Evolutionary conservation across 2,329 filamentous ascomycete species (phyloP).

Genomic region (Lachnellula arida): DNA sequence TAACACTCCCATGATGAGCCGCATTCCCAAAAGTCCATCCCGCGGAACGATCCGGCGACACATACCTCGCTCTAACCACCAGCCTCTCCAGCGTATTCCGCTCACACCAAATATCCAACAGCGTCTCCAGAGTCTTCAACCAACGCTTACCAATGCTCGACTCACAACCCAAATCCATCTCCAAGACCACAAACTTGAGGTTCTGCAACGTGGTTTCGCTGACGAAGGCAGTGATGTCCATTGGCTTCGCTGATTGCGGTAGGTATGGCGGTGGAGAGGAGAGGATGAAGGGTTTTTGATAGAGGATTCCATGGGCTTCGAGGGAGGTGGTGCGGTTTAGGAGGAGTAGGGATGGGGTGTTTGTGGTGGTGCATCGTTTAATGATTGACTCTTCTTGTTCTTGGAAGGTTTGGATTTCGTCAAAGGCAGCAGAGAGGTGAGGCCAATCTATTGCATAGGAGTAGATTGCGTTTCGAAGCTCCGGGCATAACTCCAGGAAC

Average conservation of each 20-base stretch:
- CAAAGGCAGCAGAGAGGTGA: background rate
- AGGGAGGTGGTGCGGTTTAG: constrained; percentile 32
- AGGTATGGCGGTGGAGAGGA: constrained; percentile 7
- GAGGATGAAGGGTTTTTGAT: constrained; percentile 29
- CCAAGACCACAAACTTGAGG: constrained; percentile 15
- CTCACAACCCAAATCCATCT: constrained; percentile 11
- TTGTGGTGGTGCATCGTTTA: background rate
- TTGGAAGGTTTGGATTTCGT: background rate
- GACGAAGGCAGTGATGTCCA: constrained; percentile 20
- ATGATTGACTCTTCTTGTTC: background rate
- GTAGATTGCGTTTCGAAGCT: constrained; percentile 14
- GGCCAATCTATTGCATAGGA: constrained; percentile 11
- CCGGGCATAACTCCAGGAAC: constrained; percentile 9
- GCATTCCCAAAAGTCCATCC: constrained; percentile 11
- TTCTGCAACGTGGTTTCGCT: constrained; percentile 13
- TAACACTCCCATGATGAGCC: constrained; percentile 4
- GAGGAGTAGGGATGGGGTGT: constrained; percentile 32
- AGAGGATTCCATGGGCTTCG: constrained; percentile 29
- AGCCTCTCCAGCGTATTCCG: constrained; percentile 13
- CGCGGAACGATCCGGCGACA: background rate
- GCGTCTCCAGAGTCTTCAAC: constrained; percentile 10
- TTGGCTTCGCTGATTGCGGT: constrained; percentile 8
- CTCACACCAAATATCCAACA: constrained; percentile 18
- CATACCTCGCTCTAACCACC: constrained; percentile 6
- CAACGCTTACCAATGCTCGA: constrained; percentile 2